A percentile compares a stretch with the other conserved stretches of the same genome.
phyloP scores from a whole-genome alignment of 208 protist species.

The Leishmania guyanensis region DNA sequence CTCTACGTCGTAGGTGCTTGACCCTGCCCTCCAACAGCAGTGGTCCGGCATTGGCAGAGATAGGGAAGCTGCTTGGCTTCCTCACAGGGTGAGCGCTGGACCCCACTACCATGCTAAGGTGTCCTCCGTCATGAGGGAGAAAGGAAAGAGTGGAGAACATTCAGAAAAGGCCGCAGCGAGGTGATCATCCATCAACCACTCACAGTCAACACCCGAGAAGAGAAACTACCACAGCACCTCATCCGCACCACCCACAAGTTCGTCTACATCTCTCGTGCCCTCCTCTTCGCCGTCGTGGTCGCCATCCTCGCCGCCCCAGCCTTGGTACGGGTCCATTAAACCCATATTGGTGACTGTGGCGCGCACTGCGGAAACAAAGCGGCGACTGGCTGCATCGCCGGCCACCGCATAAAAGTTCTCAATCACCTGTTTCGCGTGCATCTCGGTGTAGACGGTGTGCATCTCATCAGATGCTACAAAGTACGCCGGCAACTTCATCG shows the following conservation, averaged over 20 bases:
- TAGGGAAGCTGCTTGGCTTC: neutral
- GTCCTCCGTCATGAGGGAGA: neutral
- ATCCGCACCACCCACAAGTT: slow-evolving; percentile 20
- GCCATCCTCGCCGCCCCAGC: slow-evolving; percentile 10
- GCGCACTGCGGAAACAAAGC: slow-evolving; percentile 42
- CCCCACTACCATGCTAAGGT: too few species aligned
- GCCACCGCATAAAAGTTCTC: slow-evolving; percentile 19
- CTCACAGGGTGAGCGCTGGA: neutral
- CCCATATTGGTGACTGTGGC: slow-evolving; percentile 55
- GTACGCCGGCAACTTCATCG: slow-evolving; percentile 26
- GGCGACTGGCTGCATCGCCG: neutral
- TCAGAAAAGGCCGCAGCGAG: neutral
- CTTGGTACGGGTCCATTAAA: slow-evolving; percentile 50
- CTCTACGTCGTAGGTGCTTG: neutral
- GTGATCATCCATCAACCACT: neutral
- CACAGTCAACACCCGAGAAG: neutral
- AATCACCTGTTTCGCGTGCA: slow-evolving; percentile 17
- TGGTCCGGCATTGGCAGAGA: neutral
- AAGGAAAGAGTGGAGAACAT: neutral
- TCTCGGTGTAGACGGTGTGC: slow-evolving; percentile 11
- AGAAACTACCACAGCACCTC: slow-evolving; percentile 40
- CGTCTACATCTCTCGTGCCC: slow-evolving; percentile 26
- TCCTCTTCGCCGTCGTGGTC: slow-evolving; percentile 30
- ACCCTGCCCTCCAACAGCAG: neutral
- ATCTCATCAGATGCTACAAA: slow-evolving; percentile 22